Conservation (phyloP, 2,329 filamentous ascomycete species). For the Arthroderma sp. region DNA sequence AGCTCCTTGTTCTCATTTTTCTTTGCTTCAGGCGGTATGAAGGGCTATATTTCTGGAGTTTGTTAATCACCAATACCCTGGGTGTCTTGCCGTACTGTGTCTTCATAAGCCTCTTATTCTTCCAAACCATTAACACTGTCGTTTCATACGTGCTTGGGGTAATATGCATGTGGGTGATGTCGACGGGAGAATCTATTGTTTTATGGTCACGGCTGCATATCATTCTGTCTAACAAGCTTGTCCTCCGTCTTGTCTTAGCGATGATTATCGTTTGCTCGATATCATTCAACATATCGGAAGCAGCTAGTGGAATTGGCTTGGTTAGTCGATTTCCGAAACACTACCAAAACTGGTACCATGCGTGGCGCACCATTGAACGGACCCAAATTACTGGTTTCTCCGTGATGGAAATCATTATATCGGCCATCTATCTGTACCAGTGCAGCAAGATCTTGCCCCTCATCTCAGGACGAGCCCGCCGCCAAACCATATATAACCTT, state of each 20-base stretch:
- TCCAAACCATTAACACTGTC: background rate
- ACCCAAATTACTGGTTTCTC: constrained; percentile 45
- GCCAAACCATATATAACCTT: constrained; percentile 25
- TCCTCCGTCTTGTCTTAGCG: constrained; percentile 28
- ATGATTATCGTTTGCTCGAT: constrained; percentile 37
- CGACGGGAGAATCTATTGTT: constrained; percentile 37
- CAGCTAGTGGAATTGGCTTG: constrained; percentile 33
- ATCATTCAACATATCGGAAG: constrained; percentile 33
- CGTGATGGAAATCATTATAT: constrained; percentile 43
- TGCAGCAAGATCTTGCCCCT: constrained; percentile 28
- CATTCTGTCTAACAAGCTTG: constrained; percentile 26
- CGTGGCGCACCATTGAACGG: constrained; percentile 39
- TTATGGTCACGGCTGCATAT: constrained; percentile 39
- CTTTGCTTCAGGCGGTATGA: constrained; percentile 31
- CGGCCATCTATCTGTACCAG: constrained; percentile 36
- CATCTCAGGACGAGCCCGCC: constrained; percentile 9
- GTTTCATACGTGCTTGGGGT: background rate
- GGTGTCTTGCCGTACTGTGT: constrained; percentile 27
- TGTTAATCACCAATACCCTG: constrained; percentile 25
- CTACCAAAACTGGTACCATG: constrained; percentile 17
- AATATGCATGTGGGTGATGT: constrained; percentile 31
- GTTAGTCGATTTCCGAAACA: constrained; percentile 4
- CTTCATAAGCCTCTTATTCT: background rate
- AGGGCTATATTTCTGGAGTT: constrained; percentile 36
- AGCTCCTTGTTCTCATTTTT: constrained; percentile 33